These are phyloP conservation scores for Hypoxylon sp. DNA, from an alignment of 2,329 filamentous ascomycete species.

Conservation along the genomic window DNA sequence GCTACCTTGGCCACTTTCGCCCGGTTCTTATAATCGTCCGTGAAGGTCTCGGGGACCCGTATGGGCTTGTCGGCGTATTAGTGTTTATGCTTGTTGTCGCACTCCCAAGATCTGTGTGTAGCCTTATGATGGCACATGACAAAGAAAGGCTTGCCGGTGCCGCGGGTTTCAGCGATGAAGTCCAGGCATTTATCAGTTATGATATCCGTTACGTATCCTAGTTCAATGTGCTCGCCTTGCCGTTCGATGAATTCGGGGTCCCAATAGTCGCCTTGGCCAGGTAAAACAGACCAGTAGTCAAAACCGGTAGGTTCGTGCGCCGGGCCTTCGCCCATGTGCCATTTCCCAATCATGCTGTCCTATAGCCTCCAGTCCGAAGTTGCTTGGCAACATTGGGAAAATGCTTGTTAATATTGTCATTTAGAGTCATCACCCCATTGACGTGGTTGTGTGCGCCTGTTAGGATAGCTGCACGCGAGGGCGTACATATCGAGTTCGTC, in stretches of 20 bases:
- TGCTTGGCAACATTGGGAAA: slow-evolving; percentile 67
- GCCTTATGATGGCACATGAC: slow-evolving; percentile 72
- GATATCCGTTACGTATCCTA: slow-evolving; percentile 66
- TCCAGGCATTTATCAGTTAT: slow-evolving; percentile 66
- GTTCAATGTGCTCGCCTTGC: slow-evolving; percentile 51
- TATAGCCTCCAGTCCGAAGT: slow-evolving; percentile 62
- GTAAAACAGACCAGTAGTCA: slow-evolving; percentile 66
- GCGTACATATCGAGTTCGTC: slow-evolving; percentile 68
- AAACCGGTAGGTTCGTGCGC: slow-evolving; percentile 65
- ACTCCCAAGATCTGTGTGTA: slow-evolving; percentile 68
- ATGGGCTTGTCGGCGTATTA: slow-evolving; percentile 63
- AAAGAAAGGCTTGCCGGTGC: slow-evolving; percentile 63
- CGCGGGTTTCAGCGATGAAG: slow-evolving; percentile 55
- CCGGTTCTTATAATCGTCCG: slow-evolving; percentile 68
- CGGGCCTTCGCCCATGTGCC: slow-evolving; percentile 66
- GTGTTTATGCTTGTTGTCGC: slow-evolving; percentile 62
- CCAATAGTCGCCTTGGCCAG: slow-evolving; percentile 67
- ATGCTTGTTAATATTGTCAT: slow-evolving; percentile 64
- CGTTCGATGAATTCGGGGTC: slow-evolving; percentile 65
- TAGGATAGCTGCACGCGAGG: slow-evolving; percentile 65
- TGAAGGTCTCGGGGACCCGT: slow-evolving; percentile 65
- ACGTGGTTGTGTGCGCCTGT: slow-evolving; percentile 68
- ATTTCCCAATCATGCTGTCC: slow-evolving; percentile 69
- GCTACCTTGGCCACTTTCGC: slow-evolving; percentile 64
- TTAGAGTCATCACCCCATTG: slow-evolving; percentile 66